Base-by-base conservation (phyloP, 2,329 filamentous ascomycete species). In the Ceratocystis lukuohia region DNA sequence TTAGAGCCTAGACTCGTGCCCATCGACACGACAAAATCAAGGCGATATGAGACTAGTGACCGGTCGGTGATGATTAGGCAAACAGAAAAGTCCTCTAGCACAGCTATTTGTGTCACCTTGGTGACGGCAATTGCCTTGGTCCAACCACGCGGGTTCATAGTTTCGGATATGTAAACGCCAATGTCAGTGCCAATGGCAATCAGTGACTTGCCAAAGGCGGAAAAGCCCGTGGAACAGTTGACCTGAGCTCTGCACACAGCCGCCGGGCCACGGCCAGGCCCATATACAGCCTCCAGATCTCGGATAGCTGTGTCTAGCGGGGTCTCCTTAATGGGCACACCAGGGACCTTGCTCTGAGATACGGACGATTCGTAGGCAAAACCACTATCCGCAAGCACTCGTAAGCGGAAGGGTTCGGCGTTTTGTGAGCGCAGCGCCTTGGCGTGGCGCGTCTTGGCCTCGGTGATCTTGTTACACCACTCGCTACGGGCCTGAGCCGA, bases 171-270 rank as follows among this genome's bases (percentile, higher is more conserved):
- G 74, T 86, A 99, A 3, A 99, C 90, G 41, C 94, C 94, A 74
- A 89, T 92, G 73, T 99, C 94, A 1, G 94, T 99, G 56, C 95
- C 94, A 66, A 99, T 88, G 10, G 93, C 94, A 71, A 96, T 87
- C 82, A 96, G 89, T 61, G 88, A 84, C 74, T 88, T 93, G 33
- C 90, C 90, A 73, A 87, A 88, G 0, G 88, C 88, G 33, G 85
- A 86, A 75, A 99, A 99, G 0, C 90, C 88, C 2, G 93, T 93
- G 0, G 94, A 90, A 74, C 94, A 99, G 73, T 99, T 94, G 70
- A 99, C 92, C 64, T 85, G 82, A 41, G 93, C 88, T 71, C 90
- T 83, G 73, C 91, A 96, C 3, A 97, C 86, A 1, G 90, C 87
- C 2, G 83, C 80, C 10, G 92, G 89, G 3, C 88, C 82, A 44